Evolutionary conservation across 495 filamentous ascomycete genomes (phyloP), one percentile per base, ranked within the genome.

Genomic region (Rostrohypoxylon terebratum): DNA sequence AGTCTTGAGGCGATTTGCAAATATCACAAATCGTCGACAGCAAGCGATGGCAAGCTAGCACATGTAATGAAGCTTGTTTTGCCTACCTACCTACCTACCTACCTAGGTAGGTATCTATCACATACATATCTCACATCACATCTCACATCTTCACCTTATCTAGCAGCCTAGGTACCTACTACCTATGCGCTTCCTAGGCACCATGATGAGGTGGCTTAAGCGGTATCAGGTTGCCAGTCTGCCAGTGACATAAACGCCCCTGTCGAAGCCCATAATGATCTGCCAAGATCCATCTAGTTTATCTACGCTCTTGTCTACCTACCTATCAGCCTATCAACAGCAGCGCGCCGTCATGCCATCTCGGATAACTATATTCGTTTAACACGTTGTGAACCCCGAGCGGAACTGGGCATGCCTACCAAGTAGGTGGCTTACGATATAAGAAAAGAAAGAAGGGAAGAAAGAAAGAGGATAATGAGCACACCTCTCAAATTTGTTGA

Each of bases 361-460:
- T 31, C 55, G 20, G 40, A 21, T 36, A 44, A 40, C 28, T 66
- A 1, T 45, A 31, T 53, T 23, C 31, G 42, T 66, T 54, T 59
- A 42, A 66, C 63, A 59, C 40, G 48, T 50, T 55, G 44, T 66
- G 54, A 40, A 66, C 63, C 21, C 63, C 40, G 51, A 58, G 34
- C 51, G 62, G 51, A 63, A 58, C 25, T 58, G 38, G 50, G 62
- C 42, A 57, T 44, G 47, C 51, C 23, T 13, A 38, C 40, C 14
- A 34, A 38, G 13, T 64, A 11, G n/a, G 51, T 11, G 13, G 34
- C 18, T 23, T 6, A 55, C 23, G 10, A 20, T 58, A 18, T 48
- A 40, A 16, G 16, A 21, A 31, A 28, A 8, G 2, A 9, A 50
- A 40, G 13, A 18, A 53, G 40, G 13, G 38, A 66, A 36, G 28